These are phyloP conservation scores for Pyricularia sp. DNA, from an alignment of 2,329 filamentous ascomycete species.

Conservation along the genomic window DNA sequence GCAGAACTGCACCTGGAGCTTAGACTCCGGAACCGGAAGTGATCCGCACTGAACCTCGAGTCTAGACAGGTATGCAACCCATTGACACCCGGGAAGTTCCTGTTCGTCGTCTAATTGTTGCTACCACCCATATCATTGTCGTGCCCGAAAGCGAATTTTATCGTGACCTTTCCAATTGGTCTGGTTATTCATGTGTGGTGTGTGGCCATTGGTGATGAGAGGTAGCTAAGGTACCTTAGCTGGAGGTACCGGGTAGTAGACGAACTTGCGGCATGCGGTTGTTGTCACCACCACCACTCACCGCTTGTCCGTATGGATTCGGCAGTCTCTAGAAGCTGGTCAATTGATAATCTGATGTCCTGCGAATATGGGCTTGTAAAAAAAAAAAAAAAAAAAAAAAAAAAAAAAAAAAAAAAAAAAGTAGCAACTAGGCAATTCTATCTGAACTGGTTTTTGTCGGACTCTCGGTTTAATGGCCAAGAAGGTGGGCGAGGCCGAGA, in stretches of 20 bases:
- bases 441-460: background rate
- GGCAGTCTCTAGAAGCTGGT: background rate
- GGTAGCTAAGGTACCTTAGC: background rate
- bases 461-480: background rate
- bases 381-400: too few species aligned
- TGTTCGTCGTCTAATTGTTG: background rate
- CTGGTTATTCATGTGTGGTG: background rate
- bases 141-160: background rate
- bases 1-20: background rate
- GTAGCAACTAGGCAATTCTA: background rate
- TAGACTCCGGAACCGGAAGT: background rate
- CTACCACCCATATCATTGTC: background rate
- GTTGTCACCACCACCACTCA: background rate
- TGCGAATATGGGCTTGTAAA: background rate
- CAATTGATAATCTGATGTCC: background rate
- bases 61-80: background rate
- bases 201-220: background rate
- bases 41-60: background rate
- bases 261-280: background rate
- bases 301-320: background rate
- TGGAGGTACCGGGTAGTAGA: background rate
- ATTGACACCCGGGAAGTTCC: background rate
- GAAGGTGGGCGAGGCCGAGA: background rate
- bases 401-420: too few species aligned
- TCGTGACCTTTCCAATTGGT: background rate